These are phyloP conservation scores for Raffaelea ambrosiae DNA, from an alignment of 2,329 filamentous ascomycete genomes.

Conservation along the genomic window DNA sequence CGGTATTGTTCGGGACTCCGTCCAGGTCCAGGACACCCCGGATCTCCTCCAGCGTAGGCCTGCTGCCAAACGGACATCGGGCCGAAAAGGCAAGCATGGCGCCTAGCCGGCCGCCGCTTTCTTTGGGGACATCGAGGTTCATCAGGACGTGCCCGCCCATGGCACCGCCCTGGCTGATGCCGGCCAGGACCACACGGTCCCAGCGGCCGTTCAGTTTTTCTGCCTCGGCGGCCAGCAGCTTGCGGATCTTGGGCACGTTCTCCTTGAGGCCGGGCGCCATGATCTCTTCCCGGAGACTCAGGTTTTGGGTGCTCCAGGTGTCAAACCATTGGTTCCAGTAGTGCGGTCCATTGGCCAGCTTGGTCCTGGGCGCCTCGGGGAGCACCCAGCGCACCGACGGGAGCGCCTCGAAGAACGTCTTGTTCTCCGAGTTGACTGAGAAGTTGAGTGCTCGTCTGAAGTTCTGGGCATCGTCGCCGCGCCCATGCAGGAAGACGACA, in stretches of 20 bases:
- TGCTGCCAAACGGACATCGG: no score
- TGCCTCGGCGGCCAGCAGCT: conserved; percentile 23
- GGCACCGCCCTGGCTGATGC: conserved; percentile 37
- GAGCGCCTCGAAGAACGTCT: conserved; percentile 26
- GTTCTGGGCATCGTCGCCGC: conserved; percentile 25
- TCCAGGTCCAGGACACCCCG: no score
- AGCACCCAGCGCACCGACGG: conserved; percentile 41
- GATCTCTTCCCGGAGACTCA: conserved; percentile 25
- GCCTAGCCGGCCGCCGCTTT: no score
- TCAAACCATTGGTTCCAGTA: conserved; percentile 34
- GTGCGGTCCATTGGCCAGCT: conserved; percentile 18
- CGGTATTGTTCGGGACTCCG: no score
- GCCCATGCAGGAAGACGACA: conserved; percentile 34
- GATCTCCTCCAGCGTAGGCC: no score
- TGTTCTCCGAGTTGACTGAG: conserved; percentile 19
- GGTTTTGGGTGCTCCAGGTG: conserved; percentile 25
- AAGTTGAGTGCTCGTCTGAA: conserved; percentile 21
- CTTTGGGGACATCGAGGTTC: neutral
- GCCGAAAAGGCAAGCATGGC: no score
- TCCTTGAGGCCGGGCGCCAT: conserved; percentile 31
- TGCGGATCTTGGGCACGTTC: conserved; percentile 23
- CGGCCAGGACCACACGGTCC: conserved; percentile 28
- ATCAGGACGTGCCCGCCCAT: conserved; percentile 4
- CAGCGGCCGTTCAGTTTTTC: conserved; percentile 15
- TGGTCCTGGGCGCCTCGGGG: conserved; percentile 27